Conservation (phyloP, 805 yeast species). For the Saturnispora hagleri region DNA sequence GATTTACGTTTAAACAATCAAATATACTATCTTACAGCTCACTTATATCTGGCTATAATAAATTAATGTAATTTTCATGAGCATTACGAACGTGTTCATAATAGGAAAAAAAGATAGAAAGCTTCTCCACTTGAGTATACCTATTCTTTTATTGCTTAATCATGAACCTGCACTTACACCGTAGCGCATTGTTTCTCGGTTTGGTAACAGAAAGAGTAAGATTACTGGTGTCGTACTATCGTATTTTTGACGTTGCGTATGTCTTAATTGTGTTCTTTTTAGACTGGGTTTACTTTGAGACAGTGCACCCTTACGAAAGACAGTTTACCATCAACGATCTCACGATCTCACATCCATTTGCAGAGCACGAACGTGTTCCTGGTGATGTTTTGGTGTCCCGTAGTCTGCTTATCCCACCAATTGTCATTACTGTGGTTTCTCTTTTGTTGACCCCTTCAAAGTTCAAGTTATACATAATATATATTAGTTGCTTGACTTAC, state of each 20-base stretch:
- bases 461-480: conserved; percentile 51
- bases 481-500: conserved; percentile 60
- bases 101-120: neutral
- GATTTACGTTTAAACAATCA: conserved; percentile 13
- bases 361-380: conserved; percentile 64
- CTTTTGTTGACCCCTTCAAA: conserved; percentile 32
- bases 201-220: neutral
- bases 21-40: neutral
- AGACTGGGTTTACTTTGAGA: conserved; percentile 22
- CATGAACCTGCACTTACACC: neutral
- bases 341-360: conserved; percentile 73
- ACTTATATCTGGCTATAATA: neutral
- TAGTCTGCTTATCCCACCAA: conserved; percentile 42
- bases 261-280: conserved; percentile 14
- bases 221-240: conserved; percentile 15
- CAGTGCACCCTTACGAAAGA: conserved; percentile 58
- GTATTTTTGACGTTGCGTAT: conserved; percentile 20
- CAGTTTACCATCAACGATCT: conserved; percentile 70
- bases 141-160: neutral
- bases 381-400: conserved; percentile 44
- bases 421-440: conserved; percentile 20
- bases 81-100: neutral
- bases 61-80: neutral
- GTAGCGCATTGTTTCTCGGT: neutral
- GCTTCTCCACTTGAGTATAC: neutral